phyloP scores from a whole-genome alignment of 2,329 filamentous ascomycete species.

The Helminthosporium solani region DNA sequence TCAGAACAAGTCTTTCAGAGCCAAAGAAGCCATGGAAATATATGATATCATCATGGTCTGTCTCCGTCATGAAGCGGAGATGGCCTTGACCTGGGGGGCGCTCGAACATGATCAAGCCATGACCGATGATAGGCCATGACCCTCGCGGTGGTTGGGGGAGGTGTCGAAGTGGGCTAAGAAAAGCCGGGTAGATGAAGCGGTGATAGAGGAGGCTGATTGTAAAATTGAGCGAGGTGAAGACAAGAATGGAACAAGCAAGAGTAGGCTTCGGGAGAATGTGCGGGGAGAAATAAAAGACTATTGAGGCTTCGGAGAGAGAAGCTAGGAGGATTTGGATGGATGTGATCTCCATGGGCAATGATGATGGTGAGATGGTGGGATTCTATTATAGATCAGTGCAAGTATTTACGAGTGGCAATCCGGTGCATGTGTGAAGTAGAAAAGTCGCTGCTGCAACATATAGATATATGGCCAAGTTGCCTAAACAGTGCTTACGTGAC shows the following conservation, averaged over 20 bases:
- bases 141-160: slow-evolving; percentile 34
- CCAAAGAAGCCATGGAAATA: slow-evolving; percentile 44
- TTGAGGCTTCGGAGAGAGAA: slow-evolving; percentile 20
- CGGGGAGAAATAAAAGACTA: slow-evolving; percentile 23
- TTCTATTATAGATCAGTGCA: no score
- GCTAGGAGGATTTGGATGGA: slow-evolving; percentile 15
- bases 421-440: no score
- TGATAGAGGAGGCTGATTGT: slow-evolving; percentile 17
- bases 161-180: slow-evolving; percentile 43
- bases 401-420: no score
- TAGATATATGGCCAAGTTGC: no score
- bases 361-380: no score
- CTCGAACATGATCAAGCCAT: slow-evolving; percentile 38
- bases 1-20: slow-evolving; percentile 40
- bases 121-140: slow-evolving; percentile 38
- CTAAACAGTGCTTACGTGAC: no score
- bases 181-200: slow-evolving; percentile 40
- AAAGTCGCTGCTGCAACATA: no score
- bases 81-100: slow-evolving; percentile 36
- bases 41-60: slow-evolving; percentile 46
- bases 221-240: slow-evolving; percentile 20
- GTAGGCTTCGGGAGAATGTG: slow-evolving; percentile 13
- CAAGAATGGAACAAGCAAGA: slow-evolving; percentile 18
- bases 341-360: slow-evolving; percentile 17
- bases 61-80: slow-evolving; percentile 39